These are phyloP conservation scores for Flueggea neowawraea DNA, from an alignment of 441 rosid genomes.

Conservation along the genomic window DNA sequence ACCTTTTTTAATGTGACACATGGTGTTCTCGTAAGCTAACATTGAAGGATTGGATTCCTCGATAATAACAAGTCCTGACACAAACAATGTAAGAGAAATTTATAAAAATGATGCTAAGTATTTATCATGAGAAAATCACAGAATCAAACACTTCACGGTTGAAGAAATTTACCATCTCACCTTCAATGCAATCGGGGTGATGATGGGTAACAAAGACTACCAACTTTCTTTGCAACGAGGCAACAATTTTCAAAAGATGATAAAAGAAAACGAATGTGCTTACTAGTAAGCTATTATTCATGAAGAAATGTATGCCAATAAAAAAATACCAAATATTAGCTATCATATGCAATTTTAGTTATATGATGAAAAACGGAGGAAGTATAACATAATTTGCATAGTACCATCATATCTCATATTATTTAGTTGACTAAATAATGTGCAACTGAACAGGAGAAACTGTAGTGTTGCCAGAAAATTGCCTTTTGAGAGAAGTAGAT, in stretches of 20 bases:
- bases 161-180: conserved; percentile 26
- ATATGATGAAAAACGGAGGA: not conserved
- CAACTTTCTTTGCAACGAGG: conserved; percentile 67
- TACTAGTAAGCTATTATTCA: no score
- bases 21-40: conserved; percentile 74
- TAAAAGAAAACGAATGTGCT: no score
- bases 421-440: no score
- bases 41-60: conserved; percentile 68
- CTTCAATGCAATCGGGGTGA: conserved; percentile 81
- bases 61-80: conserved; percentile 78
- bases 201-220: conserved; percentile 86
- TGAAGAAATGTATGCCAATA: no score
- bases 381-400: no score
- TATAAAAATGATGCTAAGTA: not conserved
- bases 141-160: no score
- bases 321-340: no score
- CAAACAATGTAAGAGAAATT: conserved; percentile 14
- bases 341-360: no score
- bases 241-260: conserved; percentile 66
- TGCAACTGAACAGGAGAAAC: no score
- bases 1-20: conserved; percentile 60
- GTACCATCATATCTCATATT: no score
- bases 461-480: no score
- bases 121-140: no score
- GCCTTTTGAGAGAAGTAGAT: conserved; percentile 2